A percentile compares a stretch with the other conserved stretches of the same genome.
Conservation (phyloP, 257 asterid species). For the Solanum ossicruentum region DNA sequence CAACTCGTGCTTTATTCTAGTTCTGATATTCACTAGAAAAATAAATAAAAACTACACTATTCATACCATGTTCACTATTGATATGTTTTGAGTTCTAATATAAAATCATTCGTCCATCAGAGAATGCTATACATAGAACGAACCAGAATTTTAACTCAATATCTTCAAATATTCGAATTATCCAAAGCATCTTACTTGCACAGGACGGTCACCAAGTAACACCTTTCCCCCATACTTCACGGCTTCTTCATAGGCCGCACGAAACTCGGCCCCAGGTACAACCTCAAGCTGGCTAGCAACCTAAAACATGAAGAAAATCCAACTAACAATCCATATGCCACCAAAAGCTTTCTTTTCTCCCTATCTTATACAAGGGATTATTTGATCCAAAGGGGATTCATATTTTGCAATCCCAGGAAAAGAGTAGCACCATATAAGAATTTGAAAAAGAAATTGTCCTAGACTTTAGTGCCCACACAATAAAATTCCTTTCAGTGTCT, state of each 20-base stretch:
- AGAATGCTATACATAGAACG: background rate
- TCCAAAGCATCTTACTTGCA: constrained; percentile 43
- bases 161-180: background rate
- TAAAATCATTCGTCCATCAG: background rate
- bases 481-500: background rate
- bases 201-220: constrained; percentile 90
- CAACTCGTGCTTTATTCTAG: background rate
- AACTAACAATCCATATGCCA: background rate
- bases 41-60: background rate
- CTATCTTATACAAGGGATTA: background rate
- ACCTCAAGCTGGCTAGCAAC: constrained; percentile 87
- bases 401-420: background rate
- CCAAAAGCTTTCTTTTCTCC: background rate
- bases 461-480: background rate
- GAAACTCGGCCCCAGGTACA: constrained; percentile 94
- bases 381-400: background rate
- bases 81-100: background rate
- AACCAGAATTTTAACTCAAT: background rate
- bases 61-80: background rate
- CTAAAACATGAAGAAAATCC: constrained; percentile 20
- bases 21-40: background rate
- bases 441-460: background rate
- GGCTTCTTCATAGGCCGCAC: constrained; percentile 94
- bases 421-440: background rate
- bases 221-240: constrained; percentile 83